phyloP scores from a whole-genome alignment of 345 rosid genomes.

The Populus ilicifolia region DNA sequence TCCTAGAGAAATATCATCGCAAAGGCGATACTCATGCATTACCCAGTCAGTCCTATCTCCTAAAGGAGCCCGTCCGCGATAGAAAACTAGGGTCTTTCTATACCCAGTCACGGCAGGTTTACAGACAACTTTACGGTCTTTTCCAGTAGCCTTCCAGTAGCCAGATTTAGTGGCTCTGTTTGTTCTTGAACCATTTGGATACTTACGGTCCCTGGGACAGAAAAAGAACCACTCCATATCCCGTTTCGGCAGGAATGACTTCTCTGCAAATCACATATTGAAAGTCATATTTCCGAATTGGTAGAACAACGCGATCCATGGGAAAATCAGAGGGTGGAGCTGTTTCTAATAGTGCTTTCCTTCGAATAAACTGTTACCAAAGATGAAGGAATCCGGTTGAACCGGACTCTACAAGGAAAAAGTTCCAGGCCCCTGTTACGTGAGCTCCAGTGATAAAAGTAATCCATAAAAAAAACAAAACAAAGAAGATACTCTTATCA shows the following conservation, averaged over 20 bases:
- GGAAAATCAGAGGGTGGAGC: neutral
- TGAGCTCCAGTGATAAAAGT: slow-evolving; percentile 1
- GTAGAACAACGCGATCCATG: neutral
- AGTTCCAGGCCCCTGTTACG: slow-evolving; percentile 11
- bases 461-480: slow-evolving; percentile 3
- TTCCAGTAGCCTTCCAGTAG: slow-evolving; percentile 95
- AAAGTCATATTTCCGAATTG: neutral
- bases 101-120: slow-evolving; percentile 47
- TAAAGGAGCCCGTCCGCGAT: slow-evolving; percentile 70
- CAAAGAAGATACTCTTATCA: slow-evolving; percentile 2
- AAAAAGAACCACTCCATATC: slow-evolving; percentile 96
- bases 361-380: neutral
- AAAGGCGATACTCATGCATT: slow-evolving; percentile 85
- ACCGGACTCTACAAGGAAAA: slow-evolving; percentile 15
- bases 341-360: neutral
- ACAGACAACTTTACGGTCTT: slow-evolving; percentile 66
- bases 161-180: slow-evolving; percentile 89
- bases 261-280: slow-evolving; percentile 45
- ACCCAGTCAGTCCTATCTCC: slow-evolving; percentile 76
- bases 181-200: slow-evolving; percentile 74
- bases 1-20: slow-evolving; percentile 49
- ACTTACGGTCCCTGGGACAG: slow-evolving; percentile 77
- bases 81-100: slow-evolving; percentile 81
- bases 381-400: neutral
- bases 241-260: slow-evolving; percentile 68